Evolutionary conservation across 1,284 basidiomycete genomes (phyloP).

Genomic region (Ustilago shanxiensis): DNA sequence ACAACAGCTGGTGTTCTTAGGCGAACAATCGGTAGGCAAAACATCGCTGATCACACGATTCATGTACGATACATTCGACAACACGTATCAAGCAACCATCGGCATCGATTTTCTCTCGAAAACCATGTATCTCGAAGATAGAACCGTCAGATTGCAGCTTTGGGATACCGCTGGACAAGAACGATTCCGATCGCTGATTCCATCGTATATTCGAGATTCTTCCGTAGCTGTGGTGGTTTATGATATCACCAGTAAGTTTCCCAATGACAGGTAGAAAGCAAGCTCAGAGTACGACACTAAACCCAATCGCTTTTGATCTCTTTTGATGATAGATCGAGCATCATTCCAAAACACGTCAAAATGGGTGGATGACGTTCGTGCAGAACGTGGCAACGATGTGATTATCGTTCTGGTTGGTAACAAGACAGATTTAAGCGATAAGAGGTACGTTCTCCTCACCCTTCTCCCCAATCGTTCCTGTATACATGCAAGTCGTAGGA

Average conservation of each 20-base stretch:
- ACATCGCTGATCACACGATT: constrained; percentile 94
- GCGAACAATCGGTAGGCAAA: constrained; percentile 71
- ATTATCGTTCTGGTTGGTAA: constrained; percentile 99
- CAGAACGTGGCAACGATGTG: constrained; percentile 96
- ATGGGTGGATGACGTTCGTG: constrained; percentile 99
- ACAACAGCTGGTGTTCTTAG: constrained; percentile 66
- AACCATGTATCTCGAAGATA: constrained; percentile 99
- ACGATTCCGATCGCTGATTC: constrained; percentile 96
- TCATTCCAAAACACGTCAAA: constrained; percentile 97
- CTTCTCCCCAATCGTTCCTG: not conserved
- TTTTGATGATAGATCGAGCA: constrained; percentile 77
- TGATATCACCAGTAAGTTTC: constrained; percentile 91
- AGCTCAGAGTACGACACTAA: no score
- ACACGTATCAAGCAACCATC: constrained; percentile 99
- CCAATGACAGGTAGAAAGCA: no score
- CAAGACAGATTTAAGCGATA: constrained; percentile 83
- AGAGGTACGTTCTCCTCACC: constrained; percentile 49
- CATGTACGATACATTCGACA: constrained; percentile 99
- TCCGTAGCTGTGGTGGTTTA: constrained; percentile 98
- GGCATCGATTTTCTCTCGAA: constrained; percentile 99
- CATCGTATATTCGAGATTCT: constrained; percentile 98
- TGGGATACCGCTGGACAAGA: constrained; percentile 99
- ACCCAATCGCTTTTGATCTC: no score
- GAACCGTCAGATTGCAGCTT: constrained; percentile 95
- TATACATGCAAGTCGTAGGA: no score